phyloP scores from a whole-genome alignment of 148 eudicot species.

The Silene conica region DNA sequence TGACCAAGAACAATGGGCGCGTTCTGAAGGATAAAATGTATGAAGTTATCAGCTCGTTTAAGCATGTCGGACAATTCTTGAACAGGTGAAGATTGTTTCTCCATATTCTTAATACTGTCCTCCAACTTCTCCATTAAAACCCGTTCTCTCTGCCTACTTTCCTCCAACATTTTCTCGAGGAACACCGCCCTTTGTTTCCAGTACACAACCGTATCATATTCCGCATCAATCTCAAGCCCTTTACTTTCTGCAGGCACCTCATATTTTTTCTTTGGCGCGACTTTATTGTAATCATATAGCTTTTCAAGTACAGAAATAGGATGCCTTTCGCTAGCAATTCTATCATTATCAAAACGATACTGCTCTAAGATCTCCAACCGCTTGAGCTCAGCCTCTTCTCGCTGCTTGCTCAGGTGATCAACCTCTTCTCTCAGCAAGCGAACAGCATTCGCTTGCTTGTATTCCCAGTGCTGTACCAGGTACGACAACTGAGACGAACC shows the following conservation, averaged over 20 bases:
- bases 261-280: conserved; percentile 44
- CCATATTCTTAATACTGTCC: conserved; percentile 65
- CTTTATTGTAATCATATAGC: conserved; percentile 44
- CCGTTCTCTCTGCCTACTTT: conserved; percentile 62
- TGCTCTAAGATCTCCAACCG: conserved; percentile 69
- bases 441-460: conserved; percentile 72
- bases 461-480: conserved; percentile 76
- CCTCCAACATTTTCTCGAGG: conserved; percentile 61
- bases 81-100: conserved; percentile 75
- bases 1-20: conserved; percentile 94
- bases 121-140: conserved; percentile 53
- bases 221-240: conserved; percentile 54
- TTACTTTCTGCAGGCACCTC: conserved; percentile 41
- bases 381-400: conserved; percentile 70
- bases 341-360: conserved; percentile 65
- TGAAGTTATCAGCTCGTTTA: conserved; percentile 80
- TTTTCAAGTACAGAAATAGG: conserved; percentile 58
- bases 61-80: conserved; percentile 81
- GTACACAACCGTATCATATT: conserved; percentile 57
- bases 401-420: conserved; percentile 64
- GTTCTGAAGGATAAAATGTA: conserved; percentile 87
- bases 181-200: conserved; percentile 71
- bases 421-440: conserved; percentile 77
- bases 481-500: conserved; percentile 65
- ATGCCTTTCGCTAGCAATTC: conserved; percentile 47